Evolutionary conservation across 1,284 basidiomycete species (phyloP), one percentile per base, ranked within the genome.

Genomic region (Cerrena zonata): DNA sequence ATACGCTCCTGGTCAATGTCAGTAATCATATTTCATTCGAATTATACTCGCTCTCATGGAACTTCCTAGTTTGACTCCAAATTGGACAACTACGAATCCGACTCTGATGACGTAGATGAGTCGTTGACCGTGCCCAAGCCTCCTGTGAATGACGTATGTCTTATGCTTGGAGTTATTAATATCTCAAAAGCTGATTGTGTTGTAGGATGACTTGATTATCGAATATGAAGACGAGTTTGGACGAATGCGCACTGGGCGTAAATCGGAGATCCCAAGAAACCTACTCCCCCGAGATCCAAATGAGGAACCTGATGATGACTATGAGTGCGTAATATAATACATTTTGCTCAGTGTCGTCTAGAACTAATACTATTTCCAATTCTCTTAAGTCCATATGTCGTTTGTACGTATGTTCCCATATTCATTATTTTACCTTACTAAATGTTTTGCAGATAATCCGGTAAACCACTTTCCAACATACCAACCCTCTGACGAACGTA

Each of bases 171-270:
- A 34, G 11, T 24, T 36, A 27, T 4, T 7, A 11, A 30, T 22
- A 22, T 27, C 19, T 34, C 25, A 37, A 43, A 48, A 37, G 46
- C 48, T 22, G 41, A 4, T 18, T 15, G 26, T 12, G 40, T n/a
- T n/a, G 4, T 44, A 83, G 77, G 76, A 83, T 52, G 89, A 92
- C 60, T 87, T 88, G 7, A 69, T 91, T 37, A 75, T 94, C 13
- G 91, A 94, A 64, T 92, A 89, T 56, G 78, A 83, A 57, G 91
- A 94, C 59, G 91, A 94, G 60, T 90, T 91, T 61, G 91, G 92
- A 18, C 80, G 91, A 18, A 64, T 81, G 21, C 75, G 89, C 48
- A 85, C 76, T 2, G 79, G 78, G 15, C 77, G 72, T 40, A 74
- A 77, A n/a, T 91, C 88, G 13, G 85, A 92, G 57, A 77, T 94